Base-by-base conservation (phyloP, 2,329 filamentous ascomycete genomes). In the Fusarium armeniacum region DNA sequence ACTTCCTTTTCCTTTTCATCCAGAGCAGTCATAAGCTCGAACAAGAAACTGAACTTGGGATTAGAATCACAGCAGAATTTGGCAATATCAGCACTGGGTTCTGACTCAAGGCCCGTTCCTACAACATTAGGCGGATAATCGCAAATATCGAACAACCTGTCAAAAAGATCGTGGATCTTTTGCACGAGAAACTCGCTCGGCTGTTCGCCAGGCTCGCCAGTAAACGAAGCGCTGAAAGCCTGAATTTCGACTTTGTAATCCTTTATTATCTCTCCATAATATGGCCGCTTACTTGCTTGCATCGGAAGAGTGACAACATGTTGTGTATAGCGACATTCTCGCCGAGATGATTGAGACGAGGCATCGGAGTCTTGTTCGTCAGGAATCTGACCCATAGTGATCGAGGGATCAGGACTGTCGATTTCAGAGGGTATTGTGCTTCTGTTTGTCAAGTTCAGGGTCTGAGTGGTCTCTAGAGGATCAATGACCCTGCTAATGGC, bases 1-100 rank as follows among this genome's bases (percentile, higher is more conserved):
- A 90, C 76, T 36, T 83, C 85, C 38, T 81, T 83, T 13, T 83
- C 79, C 15, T 78, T 75, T 18, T 78, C 76, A 73, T 22, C 83
- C 78, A 32, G 90, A 74, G 5, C 46, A 15, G 61, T 35, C 60
- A 71, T 49, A 6, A 91, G 78, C 65, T 89, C 86, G 45, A 82
- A 84, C 8, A 90, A 71, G 69, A 91, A 90, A 33, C 82, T 83
- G 69, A 86, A 88, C 69, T 91, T 91, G 57, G 86, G 79, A 75
- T 88, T 90, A 12, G 86, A 84, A 54, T 84, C 84, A 58, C 84
- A 82, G 3, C 84, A 83, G 67, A 88, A 86, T 72, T 84, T 89
- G 69, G 84, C 83, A 55, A 82, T 78, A 24, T 84, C 81, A 6
- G 76, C 73, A 10, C 81, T 72, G 4, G 81, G 76, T 58, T 87